Evolutionary conservation across 2,329 filamentous ascomycete species (phyloP), one percentile per base, ranked within the genome.

Genomic region (Phaeosphaeriaceae sp.): DNA sequence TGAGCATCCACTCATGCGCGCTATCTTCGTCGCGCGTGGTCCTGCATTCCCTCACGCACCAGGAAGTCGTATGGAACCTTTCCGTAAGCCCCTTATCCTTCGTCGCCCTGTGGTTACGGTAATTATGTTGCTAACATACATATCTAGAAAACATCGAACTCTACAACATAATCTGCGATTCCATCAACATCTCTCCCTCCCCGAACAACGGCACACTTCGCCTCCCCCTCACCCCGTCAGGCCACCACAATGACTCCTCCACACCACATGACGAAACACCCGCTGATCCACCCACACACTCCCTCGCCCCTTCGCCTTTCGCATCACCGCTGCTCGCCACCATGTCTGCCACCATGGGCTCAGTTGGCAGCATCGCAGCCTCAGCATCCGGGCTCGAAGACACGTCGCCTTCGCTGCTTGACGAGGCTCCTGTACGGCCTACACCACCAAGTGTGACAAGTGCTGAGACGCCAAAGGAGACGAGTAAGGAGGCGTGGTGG

Each of bases 101-200:
- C 21, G 17, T n/a, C 10, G 13, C 17, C 13, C n/a, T 21, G 24
- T 11, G n/a, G 6, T 13, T 15, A 9, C 9, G 2, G 27, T 2
- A 7, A 7, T 17, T 9, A 15, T 5, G 27, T 53, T 22, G 25
- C 24, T 15, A 22, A 31, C 22, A 22, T 17, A 3, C n/a, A 22
- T 7, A 15, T 36, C 11, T 67, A 94, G 91, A 97, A 86, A 98
- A 98, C 65, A 93, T 88, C 58, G 91, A 97, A 70, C 91, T 98
- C 9, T 98, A 98, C 80, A 97, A 97, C 71, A 91, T 98, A 61
- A 79, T 98, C 46, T 97, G 94, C 75, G 93, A 97, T 78, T 93
- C 91, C 0, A 79, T 98, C 24, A 89, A 89, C 13, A 81, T 98
- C 56, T 76, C 77, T 4, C 91, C 93, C 0, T 84, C 84, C 53